Evolutionary conservation across 306 rosid species (phyloP), one percentile per base, ranked within the genome.

Genomic region (Rubus idaeus): DNA sequence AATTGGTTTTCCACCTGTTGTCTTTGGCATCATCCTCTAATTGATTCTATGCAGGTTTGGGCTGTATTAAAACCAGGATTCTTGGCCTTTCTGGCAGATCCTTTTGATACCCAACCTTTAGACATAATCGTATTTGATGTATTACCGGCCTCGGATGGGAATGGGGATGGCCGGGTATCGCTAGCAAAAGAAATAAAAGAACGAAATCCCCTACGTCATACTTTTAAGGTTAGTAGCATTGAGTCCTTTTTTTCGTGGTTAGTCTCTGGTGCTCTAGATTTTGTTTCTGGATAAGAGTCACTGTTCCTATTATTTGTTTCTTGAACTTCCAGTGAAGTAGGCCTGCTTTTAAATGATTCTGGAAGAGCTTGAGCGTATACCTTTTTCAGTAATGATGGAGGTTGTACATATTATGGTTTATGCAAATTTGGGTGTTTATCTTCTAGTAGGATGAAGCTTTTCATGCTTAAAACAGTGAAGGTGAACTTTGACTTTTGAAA

Each of bases 41-140:
- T 72, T 82, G 87, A 60, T 75, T 68, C 13, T 70, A 53, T 85
- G 77, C 86, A 96, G 96, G 97, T 96, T 77, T 96, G 99, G 99
- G 98, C 98, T 44, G 93, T 96, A 73, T 76, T 96, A 57, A 96
- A 96, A 81, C 98, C 99, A 79, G 99, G 99, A 74, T 96, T 96
- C 82, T 85, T 96, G 83, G 99, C 97, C 73, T 89, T 96, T 80
- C 87, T 96, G 86, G 92, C 90, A 37, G 94, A 96, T 86, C 98
- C 97, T 76, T 87, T 88, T 83, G 94, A 88, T 86, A 80, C 79
- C 7, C 97, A 92, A 71, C 99, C 98, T n/a, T 73, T 92, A 76
- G 99, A 96, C 83, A 96, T 96, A 76, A 77, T 96, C 78, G 99
- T 92, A 70, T 96, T 96, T 81, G 98, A 96, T 75, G 96, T 92